Base-by-base conservation (phyloP, 2,329 filamentous ascomycete genomes). In the Botrytis medusae region DNA sequence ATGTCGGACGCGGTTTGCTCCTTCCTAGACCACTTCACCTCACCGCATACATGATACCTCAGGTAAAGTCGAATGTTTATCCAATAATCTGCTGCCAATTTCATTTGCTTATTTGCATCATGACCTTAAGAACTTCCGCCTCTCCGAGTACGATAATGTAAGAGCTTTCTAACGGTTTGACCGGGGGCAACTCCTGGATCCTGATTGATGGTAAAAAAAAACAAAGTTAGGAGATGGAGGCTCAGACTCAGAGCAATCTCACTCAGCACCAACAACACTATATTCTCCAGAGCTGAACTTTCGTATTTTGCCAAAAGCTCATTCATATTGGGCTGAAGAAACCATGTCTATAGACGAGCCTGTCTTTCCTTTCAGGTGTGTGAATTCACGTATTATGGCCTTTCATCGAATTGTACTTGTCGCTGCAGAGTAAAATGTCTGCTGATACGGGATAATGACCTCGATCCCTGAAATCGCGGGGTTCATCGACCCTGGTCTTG, bases 391-490 rank as follows among this genome's bases (percentile, higher is more conserved):
- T 48, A 72, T 42, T n/a, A 20, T 68, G 63, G 34, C 42, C 29
- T 40, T 68, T 68, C 16, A 44, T 60, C 32, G 34, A 68, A 29
- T 59, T 46, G 62, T 54, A 67, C 34, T 44, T 57, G 70, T 40
- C 42, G 71, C 62, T 72, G 71, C 62, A 69, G 29, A 42, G 57
- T 69, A 16, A 25, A 70, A 70, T 29, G 71, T 73, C 71, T 69
- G 71, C 71, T 69, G 71, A 73, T 73, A 34, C n/a, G 44, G 57
- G 32, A 63, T 73, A 54, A 69, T 73, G 65, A 70, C 65, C 57
- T 70, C 64, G n/a, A 61, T 44, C 44, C 44, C n/a, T 70, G 42
- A 42, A 48, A 46, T 54, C 57, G 71, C 71, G 71, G 54, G 71
- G 71, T 63, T 57, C 44, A 57, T 34, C 25, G 68, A 65, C 37